Evolutionary conservation across 352 stramenopile genomes (phyloP), one percentile per base, ranked within the genome.

Genomic region (Pseudoperonospora humuli): DNA sequence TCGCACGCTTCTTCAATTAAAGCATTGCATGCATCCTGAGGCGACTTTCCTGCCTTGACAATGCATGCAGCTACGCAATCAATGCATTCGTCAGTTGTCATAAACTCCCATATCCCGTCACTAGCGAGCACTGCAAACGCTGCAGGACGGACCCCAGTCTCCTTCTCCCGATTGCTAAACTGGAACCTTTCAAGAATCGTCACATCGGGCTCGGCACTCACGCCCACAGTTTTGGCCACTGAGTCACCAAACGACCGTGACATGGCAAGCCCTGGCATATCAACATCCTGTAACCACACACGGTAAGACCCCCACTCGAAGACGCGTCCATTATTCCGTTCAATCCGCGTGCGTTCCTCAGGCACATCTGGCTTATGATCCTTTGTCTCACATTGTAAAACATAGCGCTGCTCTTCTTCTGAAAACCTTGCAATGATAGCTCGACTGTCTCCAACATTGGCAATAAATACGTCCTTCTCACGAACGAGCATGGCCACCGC

Each of bases 81-180:
- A 21, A 90, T 64, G 42, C 77, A 86, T 40, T 90, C 75, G 14
- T 82, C 67, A 10, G 58, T 75, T 28, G 66, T 67, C 59, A 93
- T 76, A 46, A 92, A 88, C 56, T 93, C 80, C 80, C 82, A 93
- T 18, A 94, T 66, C 15, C 82, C 82, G 39, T 94, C 80, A 26
- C 72, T 90, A 11, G 77, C 82, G 1, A 92, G 59, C 39, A 91
- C 58, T 1, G 76, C 64, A 47, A 86, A 87, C n/a, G 62, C 67
- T 3, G 58, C 46, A n/a, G 61, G 55, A 3, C 36, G 25, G 32
- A 50, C 15, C 17, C 39, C 19, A 13, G 54, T 48, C 27, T 58
- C 56, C 19, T 26, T 42, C 34, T 33, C 31, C 7, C 39, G 29
- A 10, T 45, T 50, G 23, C 47, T 49, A 19, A 74, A 61, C 18